phyloP scores from a whole-genome alignment of 208 protist genomes.

The Blechomonas ayalai region DNA sequence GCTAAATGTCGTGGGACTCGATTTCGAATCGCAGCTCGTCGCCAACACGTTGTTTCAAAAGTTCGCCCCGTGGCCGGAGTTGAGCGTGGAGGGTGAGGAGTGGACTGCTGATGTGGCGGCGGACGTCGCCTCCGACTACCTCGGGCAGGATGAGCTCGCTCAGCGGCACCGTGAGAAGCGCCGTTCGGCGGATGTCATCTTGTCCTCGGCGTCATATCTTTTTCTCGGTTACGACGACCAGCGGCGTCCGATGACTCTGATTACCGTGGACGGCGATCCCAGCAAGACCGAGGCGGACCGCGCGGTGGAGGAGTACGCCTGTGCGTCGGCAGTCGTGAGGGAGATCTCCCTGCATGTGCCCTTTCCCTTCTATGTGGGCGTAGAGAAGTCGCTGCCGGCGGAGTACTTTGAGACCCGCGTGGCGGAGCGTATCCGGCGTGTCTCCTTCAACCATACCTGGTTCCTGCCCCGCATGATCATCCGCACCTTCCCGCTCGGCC shows the following conservation, averaged over 20 bases:
- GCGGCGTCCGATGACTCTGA: slow-evolving; percentile 67
- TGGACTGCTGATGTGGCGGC: slow-evolving; percentile 42
- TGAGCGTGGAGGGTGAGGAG: slow-evolving; percentile 12
- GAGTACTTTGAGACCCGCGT: slow-evolving; percentile 60
- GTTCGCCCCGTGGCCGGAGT: slow-evolving; percentile 69
- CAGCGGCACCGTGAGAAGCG: slow-evolving; percentile 16
- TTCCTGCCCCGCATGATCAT: slow-evolving; percentile 75
- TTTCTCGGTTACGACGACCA: slow-evolving; percentile 67
- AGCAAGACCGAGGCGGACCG: slow-evolving; percentile 5
- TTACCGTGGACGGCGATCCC: slow-evolving; percentile 39
- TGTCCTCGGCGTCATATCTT: slow-evolving; percentile 74
- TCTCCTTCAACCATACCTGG: slow-evolving; percentile 81
- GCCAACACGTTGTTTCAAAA: slow-evolving; percentile 73
- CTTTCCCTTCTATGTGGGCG: slow-evolving; percentile 80
- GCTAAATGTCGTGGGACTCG: slow-evolving; percentile 73
- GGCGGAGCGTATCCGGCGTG: slow-evolving; percentile 70
- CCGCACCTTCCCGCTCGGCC: slow-evolving; percentile 68
- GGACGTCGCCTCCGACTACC: slow-evolving; percentile 48
- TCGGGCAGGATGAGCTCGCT: slow-evolving; percentile 42
- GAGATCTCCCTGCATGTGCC: slow-evolving; percentile 49
- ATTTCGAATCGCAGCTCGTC: slow-evolving; percentile 80
- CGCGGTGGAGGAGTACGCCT: slow-evolving; percentile 45
- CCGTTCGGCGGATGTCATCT: slow-evolving; percentile 36
- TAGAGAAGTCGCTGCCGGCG: slow-evolving; percentile 53
- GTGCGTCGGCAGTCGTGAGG: slow-evolving; percentile 42